Evolutionary conservation across 1,284 basidiomycete species (phyloP).

Genomic region (Gomphus bonarii): DNA sequence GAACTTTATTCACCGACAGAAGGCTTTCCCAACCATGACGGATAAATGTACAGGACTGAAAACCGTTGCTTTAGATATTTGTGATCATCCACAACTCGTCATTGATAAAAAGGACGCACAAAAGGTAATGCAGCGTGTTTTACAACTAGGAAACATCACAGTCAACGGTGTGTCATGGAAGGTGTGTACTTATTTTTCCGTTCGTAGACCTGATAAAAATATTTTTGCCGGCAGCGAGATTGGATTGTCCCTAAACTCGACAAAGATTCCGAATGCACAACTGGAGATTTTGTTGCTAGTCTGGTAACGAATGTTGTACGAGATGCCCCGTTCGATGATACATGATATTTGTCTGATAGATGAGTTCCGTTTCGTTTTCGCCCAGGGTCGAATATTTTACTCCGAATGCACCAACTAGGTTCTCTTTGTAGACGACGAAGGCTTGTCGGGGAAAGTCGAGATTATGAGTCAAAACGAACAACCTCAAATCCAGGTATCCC

Average conservation of each 20-base stretch:
- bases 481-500: too few species aligned
- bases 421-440: too few species aligned
- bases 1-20: background rate
- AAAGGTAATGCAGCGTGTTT: background rate
- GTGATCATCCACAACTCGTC: background rate
- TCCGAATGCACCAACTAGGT: too few species aligned
- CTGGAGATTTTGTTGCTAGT: background rate
- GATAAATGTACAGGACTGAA: background rate
- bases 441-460: too few species aligned
- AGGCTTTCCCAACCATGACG: slow-evolving; percentile 1
- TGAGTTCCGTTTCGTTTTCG: too few species aligned
- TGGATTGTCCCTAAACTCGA: background rate
- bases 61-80: background rate
- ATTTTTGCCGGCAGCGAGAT: background rate
- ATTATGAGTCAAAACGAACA: too few species aligned
- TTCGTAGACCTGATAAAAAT: background rate
- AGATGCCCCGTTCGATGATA: background rate
- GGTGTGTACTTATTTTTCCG: background rate
- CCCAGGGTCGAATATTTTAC: background rate
- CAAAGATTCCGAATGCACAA: background rate
- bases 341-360: background rate
- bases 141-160: background rate
- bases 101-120: background rate
- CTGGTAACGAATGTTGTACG: background rate
- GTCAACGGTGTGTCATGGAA: slow-evolving; percentile 1